Evolutionary conservation across 768 basidiomycete species (phyloP).

Genomic region (Mrakia hoshinonis): DNA sequence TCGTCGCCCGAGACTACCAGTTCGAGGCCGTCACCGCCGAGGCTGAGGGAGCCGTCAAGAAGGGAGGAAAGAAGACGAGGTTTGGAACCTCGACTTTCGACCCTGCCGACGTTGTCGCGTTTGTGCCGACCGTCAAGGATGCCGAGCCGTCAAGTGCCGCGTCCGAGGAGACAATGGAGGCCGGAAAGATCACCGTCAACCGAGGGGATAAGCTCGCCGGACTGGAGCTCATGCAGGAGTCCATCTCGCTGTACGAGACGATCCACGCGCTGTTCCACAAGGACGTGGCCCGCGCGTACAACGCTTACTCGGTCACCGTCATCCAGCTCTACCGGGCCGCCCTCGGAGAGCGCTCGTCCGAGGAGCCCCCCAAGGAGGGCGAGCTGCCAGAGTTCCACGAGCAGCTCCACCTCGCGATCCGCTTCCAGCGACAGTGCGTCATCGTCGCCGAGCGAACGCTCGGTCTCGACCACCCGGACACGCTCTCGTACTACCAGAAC

Average conservation of each 20-base stretch:
- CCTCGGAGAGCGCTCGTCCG: slow-evolving; percentile 36
- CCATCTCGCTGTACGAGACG: slow-evolving; percentile 43
- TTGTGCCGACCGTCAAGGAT: slow-evolving; percentile 43
- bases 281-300: slow-evolving; percentile 43
- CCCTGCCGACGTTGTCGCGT: slow-evolving; percentile 42
- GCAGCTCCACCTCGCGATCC: slow-evolving; percentile 40
- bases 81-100: slow-evolving; percentile 35
- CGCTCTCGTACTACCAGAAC: slow-evolving; percentile 43
- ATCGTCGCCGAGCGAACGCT: slow-evolving; percentile 43
- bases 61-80: slow-evolving; percentile 30
- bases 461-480: slow-evolving; percentile 42
- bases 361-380: slow-evolving; percentile 38
- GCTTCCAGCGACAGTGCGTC: slow-evolving; percentile 44
- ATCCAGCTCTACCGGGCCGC: slow-evolving; percentile 39
- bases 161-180: slow-evolving; percentile 43
- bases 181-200: slow-evolving; percentile 40
- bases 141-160: slow-evolving; percentile 40
- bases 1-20: slow-evolving; percentile 41
- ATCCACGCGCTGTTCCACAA: slow-evolving; percentile 45
- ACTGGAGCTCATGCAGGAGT: slow-evolving; percentile 44
- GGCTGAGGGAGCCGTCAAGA: slow-evolving; percentile 31
- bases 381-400: slow-evolving; percentile 35
- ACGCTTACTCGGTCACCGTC: slow-evolving; percentile 42
- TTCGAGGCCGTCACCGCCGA: slow-evolving; percentile 32
- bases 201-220: slow-evolving; percentile 42